Conservation (phyloP, 75 land plant species). For the Sequoia sempervirens region DNA sequence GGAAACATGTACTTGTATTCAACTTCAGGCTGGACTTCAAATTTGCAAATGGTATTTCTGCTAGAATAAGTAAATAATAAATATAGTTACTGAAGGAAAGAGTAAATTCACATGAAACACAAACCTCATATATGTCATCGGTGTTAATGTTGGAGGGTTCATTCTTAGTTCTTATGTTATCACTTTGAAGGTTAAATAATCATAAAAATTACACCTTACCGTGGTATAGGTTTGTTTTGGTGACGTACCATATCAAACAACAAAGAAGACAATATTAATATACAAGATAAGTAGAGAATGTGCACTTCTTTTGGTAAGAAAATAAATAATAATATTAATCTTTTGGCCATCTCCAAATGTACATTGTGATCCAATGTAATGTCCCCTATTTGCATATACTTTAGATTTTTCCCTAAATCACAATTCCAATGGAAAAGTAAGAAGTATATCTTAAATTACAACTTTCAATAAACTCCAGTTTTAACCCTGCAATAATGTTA, state of each 20-base stretch:
- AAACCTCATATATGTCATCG: not conserved
- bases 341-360: not conserved
- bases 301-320: not conserved
- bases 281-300: not conserved
- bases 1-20: not conserved
- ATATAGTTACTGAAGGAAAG: not conserved
- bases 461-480: no score
- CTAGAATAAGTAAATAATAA: not conserved
- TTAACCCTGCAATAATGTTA: no score
- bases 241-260: not conserved
- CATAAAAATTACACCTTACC: not conserved
- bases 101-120: not conserved
- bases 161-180: not conserved
- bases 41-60: constrained; percentile 5
- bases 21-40: constrained; percentile 11
- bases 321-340: not conserved
- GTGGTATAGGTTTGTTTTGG: not conserved
- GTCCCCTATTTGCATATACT: no score
- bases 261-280: not conserved
- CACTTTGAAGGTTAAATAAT: not conserved
- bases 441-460: no score
- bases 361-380: not conserved
- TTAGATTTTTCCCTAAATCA: no score
- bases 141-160: not conserved
- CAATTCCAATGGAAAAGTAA: no score